These are phyloP conservation scores for Coemansia sp. DNA, from an alignment of 192 early-diverging fungal species.

Conservation along the genomic window DNA sequence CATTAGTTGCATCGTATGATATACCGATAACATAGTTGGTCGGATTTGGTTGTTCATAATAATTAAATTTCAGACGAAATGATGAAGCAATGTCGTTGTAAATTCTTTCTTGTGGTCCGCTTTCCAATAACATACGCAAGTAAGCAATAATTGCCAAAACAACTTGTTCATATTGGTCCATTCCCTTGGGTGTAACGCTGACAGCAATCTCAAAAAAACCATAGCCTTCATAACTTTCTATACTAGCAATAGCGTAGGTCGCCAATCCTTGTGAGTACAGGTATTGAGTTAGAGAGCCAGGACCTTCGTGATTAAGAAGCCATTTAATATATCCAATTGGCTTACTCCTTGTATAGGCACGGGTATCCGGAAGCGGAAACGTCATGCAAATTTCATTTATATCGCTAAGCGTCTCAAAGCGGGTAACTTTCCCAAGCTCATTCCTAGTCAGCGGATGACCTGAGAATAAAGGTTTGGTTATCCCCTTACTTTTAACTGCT, in stretches of 20 bases:
- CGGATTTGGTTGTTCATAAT: neutral
- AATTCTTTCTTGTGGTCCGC: slow-evolving; percentile 16
- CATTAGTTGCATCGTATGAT: neutral
- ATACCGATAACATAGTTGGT: neutral
- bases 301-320: slow-evolving; percentile 78
- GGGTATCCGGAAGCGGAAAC: slow-evolving; percentile 78
- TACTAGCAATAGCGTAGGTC: slow-evolving; percentile 19
- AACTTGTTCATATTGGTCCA: slow-evolving; percentile 28
- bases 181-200: slow-evolving; percentile 16
- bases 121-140: slow-evolving; percentile 18
- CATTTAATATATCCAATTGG: slow-evolving; percentile 32
- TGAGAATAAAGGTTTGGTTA: slow-evolving; percentile 58
- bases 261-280: slow-evolving; percentile 88
- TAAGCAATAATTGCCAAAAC: slow-evolving; percentile 23
- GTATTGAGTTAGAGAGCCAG: slow-evolving; percentile 76
- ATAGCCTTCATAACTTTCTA: neutral
- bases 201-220: slow-evolving; percentile 16
- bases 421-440: slow-evolving; percentile 68
- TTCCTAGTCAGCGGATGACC: slow-evolving; percentile 65
- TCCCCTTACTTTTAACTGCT: slow-evolving; percentile 67
- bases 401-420: slow-evolving; percentile 73
- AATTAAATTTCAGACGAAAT: neutral
- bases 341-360: slow-evolving; percentile 47
- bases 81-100: neutral
- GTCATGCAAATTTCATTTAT: slow-evolving; percentile 62